Percentiles rank a stretch among this genome's conserved stretches.
These are phyloP conservation scores for Aspergillus quadrilineatus DNA, from an alignment of 2,329 filamentous ascomycete species.

Conservation along the genomic window DNA sequence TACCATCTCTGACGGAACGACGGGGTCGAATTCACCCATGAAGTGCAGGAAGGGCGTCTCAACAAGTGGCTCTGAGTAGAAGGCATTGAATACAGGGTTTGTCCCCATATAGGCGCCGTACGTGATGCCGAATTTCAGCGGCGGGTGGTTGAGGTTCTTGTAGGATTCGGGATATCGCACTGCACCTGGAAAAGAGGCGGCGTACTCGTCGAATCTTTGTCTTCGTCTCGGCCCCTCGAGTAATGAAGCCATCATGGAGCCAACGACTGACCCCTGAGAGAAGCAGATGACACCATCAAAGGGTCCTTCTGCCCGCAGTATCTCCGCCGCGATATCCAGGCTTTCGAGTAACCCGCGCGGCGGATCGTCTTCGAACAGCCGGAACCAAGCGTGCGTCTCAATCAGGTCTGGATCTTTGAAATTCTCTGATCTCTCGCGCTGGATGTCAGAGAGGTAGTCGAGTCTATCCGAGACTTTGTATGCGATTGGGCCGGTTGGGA, in stretches of 20 bases:
- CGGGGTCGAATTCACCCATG: not conserved
- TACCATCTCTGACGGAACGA: not conserved
- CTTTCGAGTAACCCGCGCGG: not conserved
- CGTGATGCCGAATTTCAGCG: not conserved
- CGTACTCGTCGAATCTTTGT: not conserved
- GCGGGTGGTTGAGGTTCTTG: not conserved
- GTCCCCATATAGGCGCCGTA: not conserved
- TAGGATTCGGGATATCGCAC: not conserved
- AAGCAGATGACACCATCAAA: not conserved
- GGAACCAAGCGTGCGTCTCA: not conserved
- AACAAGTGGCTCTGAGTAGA: not conserved
- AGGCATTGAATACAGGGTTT: not conserved
- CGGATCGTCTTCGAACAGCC: not conserved
- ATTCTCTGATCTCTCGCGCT: not conserved
- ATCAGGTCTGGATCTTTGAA: not conserved
- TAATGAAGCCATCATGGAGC: not conserved
- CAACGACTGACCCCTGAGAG: not conserved
- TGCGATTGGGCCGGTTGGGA: not conserved
- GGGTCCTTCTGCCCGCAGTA: not conserved
- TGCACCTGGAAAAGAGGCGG: not conserved
- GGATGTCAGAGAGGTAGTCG: not conserved
- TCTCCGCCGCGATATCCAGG: not conserved
- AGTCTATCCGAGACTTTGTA: slow-evolving; percentile 1
- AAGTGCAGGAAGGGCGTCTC: not conserved
- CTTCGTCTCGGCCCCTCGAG: not conserved